A percentile compares a stretch with the other conserved stretches of the same genome.
These are phyloP conservation scores for Hypoxylon subgilvum DNA, from an alignment of 495 filamentous ascomycete genomes.

Conservation along the genomic window DNA sequence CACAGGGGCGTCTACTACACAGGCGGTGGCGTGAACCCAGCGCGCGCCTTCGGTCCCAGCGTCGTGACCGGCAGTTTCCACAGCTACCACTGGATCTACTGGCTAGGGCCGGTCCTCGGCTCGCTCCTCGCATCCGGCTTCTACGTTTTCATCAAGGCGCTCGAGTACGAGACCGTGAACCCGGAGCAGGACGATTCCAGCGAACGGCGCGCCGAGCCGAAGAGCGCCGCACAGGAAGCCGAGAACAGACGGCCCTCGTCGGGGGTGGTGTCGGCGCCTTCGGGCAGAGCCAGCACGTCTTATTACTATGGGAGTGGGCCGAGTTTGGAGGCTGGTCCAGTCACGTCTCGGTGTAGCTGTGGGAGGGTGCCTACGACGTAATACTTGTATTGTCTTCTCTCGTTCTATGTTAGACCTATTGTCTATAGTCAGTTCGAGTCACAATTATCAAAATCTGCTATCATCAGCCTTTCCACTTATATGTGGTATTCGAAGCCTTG, in stretches of 20 bases:
- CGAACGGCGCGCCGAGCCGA: background rate
- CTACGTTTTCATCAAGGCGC: slow-evolving; percentile 67
- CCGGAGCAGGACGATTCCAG: slow-evolving; percentile 43
- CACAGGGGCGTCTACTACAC: slow-evolving; percentile 62
- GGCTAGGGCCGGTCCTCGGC: slow-evolving; percentile 63
- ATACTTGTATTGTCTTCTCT: too few relatives aligned
- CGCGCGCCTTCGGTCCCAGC: slow-evolving; percentile 61
- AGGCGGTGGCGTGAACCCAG: slow-evolving; percentile 66
- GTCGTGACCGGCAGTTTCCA: slow-evolving; percentile 67
- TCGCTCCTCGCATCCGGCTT: slow-evolving; percentile 69
- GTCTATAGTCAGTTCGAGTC: too few relatives aligned
- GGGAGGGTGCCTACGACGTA: too few relatives aligned
- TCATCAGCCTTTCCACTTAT: too few relatives aligned
- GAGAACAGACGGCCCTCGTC: background rate
- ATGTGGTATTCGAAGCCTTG: too few relatives aligned
- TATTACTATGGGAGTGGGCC: slow-evolving; percentile 4
- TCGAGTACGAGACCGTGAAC: slow-evolving; percentile 80
- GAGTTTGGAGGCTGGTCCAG: slow-evolving; percentile 6
- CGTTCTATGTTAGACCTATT: too few relatives aligned
- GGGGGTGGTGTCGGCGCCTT: background rate
- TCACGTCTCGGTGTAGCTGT: background rate
- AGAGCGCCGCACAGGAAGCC: background rate
- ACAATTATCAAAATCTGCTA: too few relatives aligned
- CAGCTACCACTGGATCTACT: slow-evolving; percentile 75
- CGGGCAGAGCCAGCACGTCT: background rate